Evolutionary conservation across 768 basidiomycete genomes (phyloP), one percentile per base, ranked within the genome.

Genomic region (Postia placenta): DNA sequence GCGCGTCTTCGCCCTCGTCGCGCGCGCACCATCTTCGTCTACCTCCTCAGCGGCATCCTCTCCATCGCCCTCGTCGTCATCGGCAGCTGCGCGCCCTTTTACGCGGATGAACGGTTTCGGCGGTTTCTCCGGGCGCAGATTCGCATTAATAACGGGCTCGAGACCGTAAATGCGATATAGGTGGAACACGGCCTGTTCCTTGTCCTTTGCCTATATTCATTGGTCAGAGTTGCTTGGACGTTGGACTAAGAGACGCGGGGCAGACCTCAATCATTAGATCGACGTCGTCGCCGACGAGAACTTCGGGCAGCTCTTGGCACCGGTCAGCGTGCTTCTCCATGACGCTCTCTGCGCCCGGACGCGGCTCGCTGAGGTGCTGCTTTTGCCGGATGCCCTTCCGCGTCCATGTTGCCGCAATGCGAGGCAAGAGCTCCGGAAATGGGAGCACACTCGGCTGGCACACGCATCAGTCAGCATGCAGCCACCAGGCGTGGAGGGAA

Each of bases 181-280:
- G 53, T 94, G 81, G 49, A 96, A 75, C 4, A 96, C 92, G 1
- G 92, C 93, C 62, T 94, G 93, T 63, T 95, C 93, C 68, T 93
- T 89, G 65, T 88, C 89, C 64, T 92, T 91, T 2, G 90, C 90
- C 73, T 67, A n/a, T n/a, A 39, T 6, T 9, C 38, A 33, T 7
- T 7, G 30, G 30, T 15, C 30, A 33, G 30, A 33, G 30, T n/a
- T n/a, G n/a, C n/a, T n/a, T n/a, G n/a, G n/a, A n/a, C n/a, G n/a
- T n/a, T n/a, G n/a, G n/a, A n/a, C n/a, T n/a, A n/a, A n/a, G 15
- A n/a, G n/a, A n/a, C n/a, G n/a, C n/a, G n/a, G n/a, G 5, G 47
- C 59, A 17, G 15, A 63, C 61, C 66, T 94, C 92, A 50, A 93
- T 91, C 92, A 94, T 92, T 55, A 94, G 60, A 68, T 94, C 91